Base-by-base conservation (phyloP, 225 moss, liverwort and hornwort genomes). In the Pseudoscleropodium purum region DNA sequence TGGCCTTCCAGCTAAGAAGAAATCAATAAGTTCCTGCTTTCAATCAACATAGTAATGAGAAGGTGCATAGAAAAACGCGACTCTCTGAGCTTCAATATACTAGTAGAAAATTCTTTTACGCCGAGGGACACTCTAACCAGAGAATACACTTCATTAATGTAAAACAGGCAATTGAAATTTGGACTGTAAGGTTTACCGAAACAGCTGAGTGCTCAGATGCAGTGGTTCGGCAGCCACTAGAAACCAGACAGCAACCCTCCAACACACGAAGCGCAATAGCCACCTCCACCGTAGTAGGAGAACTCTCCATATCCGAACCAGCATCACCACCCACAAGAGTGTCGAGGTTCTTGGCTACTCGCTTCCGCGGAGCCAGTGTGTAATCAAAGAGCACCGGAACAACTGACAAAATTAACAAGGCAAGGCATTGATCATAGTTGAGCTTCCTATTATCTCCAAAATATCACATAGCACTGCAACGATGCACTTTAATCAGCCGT, bases 201-300 rank as follows among this genome's bases (percentile, higher is more conserved):
- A 89, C 92, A 85, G 96, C 97, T 80, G 91, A 81, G 86, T 93
- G 93, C 79, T 92, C 95, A 31, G 95, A 96, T 68, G 99, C 96
- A 80, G 93, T 89, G 64, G 88, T 90, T 61, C 96, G 96, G 89
- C 99, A 97, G 59, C 94, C 93, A 90, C 90, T 90, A 87, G 96
- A 97, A 70, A 99, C 91, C 66, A 99, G 93, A 91, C 97, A 99
- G 91, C 97, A 99, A 52, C 96, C 99, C 90, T 99, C 99, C 87
- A 99, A 92, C 82, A 97, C 91, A 80, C 96, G 97, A 86, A 99
- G 95, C 69, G 99, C 96, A 49, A 96, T 93, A 85, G 93, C 91
- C 79, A 96, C 92, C 89, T 99, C 99, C 88, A 79, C 86, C 54
- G 81, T 92, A 76, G 95, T 95, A 69, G 96, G 93, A 89, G 96